phyloP scores from a whole-genome alignment of 352 stramenopile genomes.

The Pythium guiyangense region DNA sequence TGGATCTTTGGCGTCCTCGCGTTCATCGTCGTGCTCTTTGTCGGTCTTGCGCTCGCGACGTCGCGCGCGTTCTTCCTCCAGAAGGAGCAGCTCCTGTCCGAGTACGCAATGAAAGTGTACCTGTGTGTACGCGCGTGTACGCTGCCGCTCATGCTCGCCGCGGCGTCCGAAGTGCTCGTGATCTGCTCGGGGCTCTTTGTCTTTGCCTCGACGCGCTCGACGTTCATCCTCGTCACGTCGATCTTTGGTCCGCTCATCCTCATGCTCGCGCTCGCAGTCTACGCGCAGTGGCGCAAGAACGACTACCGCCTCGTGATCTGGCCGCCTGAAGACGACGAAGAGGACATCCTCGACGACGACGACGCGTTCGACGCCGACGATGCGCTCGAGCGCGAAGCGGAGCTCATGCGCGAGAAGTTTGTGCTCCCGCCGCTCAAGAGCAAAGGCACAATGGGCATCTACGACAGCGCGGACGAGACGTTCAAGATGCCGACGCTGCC shows the following conservation, averaged over 20 bases:
- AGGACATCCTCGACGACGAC: constrained; percentile 76
- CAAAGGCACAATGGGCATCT: constrained; percentile 49
- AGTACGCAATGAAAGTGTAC: constrained; percentile 75
- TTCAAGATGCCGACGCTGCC: constrained; percentile 82
- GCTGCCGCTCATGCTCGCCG: constrained; percentile 77
- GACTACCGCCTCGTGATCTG: constrained; percentile 83
- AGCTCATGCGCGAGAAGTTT: constrained; percentile 72
- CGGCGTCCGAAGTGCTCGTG: constrained; percentile 71
- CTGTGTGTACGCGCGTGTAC: constrained; percentile 55
- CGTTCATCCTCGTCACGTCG: constrained; percentile 73
- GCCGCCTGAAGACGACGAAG: constrained; percentile 75
- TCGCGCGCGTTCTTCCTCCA: constrained; percentile 80
- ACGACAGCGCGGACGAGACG: constrained; percentile 48
- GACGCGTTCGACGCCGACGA: constrained; percentile 67
- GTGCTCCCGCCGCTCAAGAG: constrained; percentile 72
- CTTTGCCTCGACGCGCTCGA: constrained; percentile 69
- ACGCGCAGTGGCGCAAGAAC: constrained; percentile 75
- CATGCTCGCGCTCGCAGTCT: constrained; percentile 71
- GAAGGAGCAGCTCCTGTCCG: constrained; percentile 67
- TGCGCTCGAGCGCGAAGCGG: constrained; percentile 68
- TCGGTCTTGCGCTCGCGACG: constrained; percentile 62
- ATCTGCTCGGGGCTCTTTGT: constrained; percentile 81
- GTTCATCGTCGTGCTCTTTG: constrained; percentile 81
- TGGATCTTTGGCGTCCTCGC: constrained; percentile 86
- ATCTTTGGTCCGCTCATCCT: constrained; percentile 74